A percentile compares a stretch with the other conserved stretches of the same genome.
Evolutionary conservation across 2,329 filamentous ascomycete species (phyloP).

Genomic region (Aspergillus nomiae): DNA sequence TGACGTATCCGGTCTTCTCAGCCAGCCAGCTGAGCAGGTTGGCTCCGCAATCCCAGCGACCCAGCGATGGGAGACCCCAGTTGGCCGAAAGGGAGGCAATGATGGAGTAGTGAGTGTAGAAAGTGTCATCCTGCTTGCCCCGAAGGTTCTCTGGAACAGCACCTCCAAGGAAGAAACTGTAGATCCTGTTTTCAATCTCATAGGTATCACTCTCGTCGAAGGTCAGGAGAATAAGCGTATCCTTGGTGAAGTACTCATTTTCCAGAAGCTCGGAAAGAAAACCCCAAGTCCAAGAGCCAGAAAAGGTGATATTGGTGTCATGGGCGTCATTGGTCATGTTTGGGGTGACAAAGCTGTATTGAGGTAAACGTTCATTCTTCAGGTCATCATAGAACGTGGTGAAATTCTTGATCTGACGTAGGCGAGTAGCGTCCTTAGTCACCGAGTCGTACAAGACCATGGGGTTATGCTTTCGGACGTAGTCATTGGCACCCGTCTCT

Average conservation of each 20-base stretch:
- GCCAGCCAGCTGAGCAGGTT: conserved; percentile 67
- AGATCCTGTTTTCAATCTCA: conserved; percentile 66
- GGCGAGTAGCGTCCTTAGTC: conserved; percentile 58
- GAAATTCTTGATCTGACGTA: conserved; percentile 74
- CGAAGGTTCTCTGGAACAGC: conserved; percentile 64
- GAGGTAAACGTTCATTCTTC: conserved; percentile 63
- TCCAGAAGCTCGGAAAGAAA: conserved; percentile 72
- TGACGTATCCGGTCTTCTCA: conserved; percentile 59
- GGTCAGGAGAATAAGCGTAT: conserved; percentile 77
- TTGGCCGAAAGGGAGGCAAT: conserved; percentile 69
- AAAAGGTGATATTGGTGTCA: conserved; percentile 69
- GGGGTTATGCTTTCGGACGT: conserved; percentile 81
- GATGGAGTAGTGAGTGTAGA: conserved; percentile 74
- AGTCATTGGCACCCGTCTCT: conserved; percentile 67
- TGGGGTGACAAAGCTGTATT: conserved; percentile 61
- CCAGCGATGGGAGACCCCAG: conserved; percentile 69
- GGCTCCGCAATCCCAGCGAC: conserved; percentile 71
- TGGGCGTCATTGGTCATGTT: conserved; percentile 70
- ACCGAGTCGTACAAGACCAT: conserved; percentile 68
- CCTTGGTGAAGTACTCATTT: conserved; percentile 71
- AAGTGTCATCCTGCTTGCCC: conserved; percentile 69
- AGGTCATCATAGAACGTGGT: conserved; percentile 70
- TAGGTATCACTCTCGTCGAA: conserved; percentile 82
- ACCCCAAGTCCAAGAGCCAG: conserved; percentile 66
- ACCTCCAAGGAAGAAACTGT: conserved; percentile 74